Percentiles rank a stretch among this genome's conserved stretches.
Conservation (phyloP, 1,284 basidiomycete species). For the Sanghuangporus weigelae region DNA sequence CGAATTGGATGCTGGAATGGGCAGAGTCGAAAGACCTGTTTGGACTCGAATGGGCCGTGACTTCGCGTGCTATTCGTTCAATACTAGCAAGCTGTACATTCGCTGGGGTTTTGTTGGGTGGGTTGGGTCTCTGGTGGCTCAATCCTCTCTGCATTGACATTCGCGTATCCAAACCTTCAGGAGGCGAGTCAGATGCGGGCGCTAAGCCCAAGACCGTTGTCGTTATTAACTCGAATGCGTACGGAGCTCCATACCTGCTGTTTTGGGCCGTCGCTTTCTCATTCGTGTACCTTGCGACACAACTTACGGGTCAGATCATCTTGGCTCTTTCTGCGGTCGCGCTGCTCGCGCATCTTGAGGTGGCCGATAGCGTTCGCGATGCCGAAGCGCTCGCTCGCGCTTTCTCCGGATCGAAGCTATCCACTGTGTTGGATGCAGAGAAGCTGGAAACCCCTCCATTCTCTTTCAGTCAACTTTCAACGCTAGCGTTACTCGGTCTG, state of each 20-base stretch:
- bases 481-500: conserved; percentile 71
- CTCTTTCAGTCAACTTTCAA: conserved; percentile 63
- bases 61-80: conserved; percentile 51
- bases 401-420: conserved; percentile 42
- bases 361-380: conserved; percentile 77
- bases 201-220: conserved; percentile 32
- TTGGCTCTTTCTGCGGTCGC: conserved; percentile 61
- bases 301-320: conserved; percentile 80
- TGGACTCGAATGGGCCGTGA: conserved; percentile 33
- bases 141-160: conserved; percentile 72
- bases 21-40: conserved; percentile 50
- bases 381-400: conserved; percentile 50
- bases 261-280: conserved; percentile 69
- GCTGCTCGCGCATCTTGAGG: conserved; percentile 68
- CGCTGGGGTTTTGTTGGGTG: conserved; percentile 44
- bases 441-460: conserved; percentile 32
- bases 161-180: conserved; percentile 14
- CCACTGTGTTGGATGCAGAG: conserved; percentile 34
- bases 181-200: conserved; percentile 6
- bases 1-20: conserved; percentile 82
- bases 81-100: conserved; percentile 58
- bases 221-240: conserved; percentile 86
- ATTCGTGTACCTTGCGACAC: conserved; percentile 63
- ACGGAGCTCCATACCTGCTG: conserved; percentile 82
- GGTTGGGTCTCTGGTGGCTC: conserved; percentile 62